Percentiles rank a stretch among this genome's conserved stretches.
Evolutionary conservation across 2,329 filamentous ascomycete species (phyloP).

Genomic region (Aureobasidium pullulans): DNA sequence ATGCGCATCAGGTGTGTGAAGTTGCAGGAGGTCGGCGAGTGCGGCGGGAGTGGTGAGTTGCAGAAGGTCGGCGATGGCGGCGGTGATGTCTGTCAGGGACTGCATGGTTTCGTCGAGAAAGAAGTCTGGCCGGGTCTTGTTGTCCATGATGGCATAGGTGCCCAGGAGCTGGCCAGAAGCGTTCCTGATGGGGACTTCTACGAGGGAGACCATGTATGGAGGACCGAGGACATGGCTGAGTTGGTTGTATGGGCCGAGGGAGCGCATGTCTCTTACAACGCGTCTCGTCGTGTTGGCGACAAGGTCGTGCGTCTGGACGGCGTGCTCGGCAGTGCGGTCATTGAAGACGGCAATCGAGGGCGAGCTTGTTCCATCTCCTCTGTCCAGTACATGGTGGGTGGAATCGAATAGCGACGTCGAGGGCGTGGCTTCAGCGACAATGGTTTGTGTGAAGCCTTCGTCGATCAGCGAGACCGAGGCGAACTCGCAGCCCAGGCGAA

Average conservation of each 20-base stretch:
- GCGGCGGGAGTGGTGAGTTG: conserved; percentile 3
- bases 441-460: conserved; percentile 23
- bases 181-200: conserved; percentile 27
- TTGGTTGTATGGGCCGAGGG: conserved; percentile 22
- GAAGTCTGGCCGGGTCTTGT: conserved; percentile 18
- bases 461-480: conserved; percentile 31
- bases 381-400: conserved; percentile 13
- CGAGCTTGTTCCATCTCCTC: conserved; percentile 16
- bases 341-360: conserved; percentile 22
- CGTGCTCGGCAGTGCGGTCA: conserved; percentile 22
- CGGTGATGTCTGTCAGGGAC: conserved; percentile 16
- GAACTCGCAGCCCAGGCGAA: conserved; percentile 26
- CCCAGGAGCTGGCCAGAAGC: conserved; percentile 26
- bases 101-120: conserved; percentile 16
- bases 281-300: conserved; percentile 23
- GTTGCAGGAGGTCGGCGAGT: not conserved
- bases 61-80: conserved; percentile 15
- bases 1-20: too few species aligned
- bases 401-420: conserved; percentile 19
- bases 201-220: conserved; percentile 26
- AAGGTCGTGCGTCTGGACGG: not conserved
- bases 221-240: conserved; percentile 23
- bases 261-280: conserved; percentile 26
- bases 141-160: conserved; percentile 28
- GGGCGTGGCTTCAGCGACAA: conserved; percentile 33